Percentiles rank a stretch among this genome's conserved stretches.
Evolutionary conservation across 371 early-diverging fungal species (phyloP).

Genomic region (Syncephalastrum contaminatum): DNA sequence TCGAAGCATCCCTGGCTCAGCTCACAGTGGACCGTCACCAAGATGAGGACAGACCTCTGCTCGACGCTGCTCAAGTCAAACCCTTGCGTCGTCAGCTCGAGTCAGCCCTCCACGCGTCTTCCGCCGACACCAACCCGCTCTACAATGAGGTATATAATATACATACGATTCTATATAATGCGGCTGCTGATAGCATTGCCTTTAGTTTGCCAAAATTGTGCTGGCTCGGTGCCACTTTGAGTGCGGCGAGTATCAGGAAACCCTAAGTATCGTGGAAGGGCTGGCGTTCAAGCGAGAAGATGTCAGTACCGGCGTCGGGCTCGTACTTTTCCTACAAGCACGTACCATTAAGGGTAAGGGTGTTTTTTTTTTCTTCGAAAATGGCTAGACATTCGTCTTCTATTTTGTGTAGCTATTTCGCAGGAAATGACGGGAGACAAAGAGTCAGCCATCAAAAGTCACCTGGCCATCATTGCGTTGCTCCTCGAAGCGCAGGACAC

Average conservation of each 20-base stretch:
- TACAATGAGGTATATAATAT: no score
- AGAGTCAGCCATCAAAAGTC: slow-evolving; percentile 45
- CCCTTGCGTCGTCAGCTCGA: slow-evolving; percentile 14
- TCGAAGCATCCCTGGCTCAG: slow-evolving; percentile 5
- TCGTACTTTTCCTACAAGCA: slow-evolving; percentile 49
- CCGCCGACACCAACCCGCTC: no score
- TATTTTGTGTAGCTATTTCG: slow-evolving; percentile 1
- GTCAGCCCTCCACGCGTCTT: slow-evolving; percentile 11
- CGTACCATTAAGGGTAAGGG: slow-evolving; percentile 50
- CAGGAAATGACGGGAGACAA: slow-evolving; percentile 27
- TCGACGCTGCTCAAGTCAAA: slow-evolving; percentile 10
- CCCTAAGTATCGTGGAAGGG: slow-evolving; percentile 27
- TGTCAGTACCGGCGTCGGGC: slow-evolving; percentile 49
- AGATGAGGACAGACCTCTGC: background rate
- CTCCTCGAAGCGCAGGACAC: slow-evolving; percentile 34
- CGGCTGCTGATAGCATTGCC: background rate
- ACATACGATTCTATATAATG: no score
- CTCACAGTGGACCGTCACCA: background rate
- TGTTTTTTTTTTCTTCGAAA: no score
- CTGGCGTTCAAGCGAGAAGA: slow-evolving; percentile 27
- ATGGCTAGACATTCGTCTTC: no score
- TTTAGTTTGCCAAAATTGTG: slow-evolving; percentile 39
- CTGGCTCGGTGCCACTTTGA: slow-evolving; percentile 37
- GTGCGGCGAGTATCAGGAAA: slow-evolving; percentile 29
- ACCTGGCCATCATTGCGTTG: slow-evolving; percentile 46